Evolutionary conservation across 2,329 filamentous ascomycete species (phyloP), one percentile per base, ranked within the genome.

Genomic region (Geoglossum cookeanum): DNA sequence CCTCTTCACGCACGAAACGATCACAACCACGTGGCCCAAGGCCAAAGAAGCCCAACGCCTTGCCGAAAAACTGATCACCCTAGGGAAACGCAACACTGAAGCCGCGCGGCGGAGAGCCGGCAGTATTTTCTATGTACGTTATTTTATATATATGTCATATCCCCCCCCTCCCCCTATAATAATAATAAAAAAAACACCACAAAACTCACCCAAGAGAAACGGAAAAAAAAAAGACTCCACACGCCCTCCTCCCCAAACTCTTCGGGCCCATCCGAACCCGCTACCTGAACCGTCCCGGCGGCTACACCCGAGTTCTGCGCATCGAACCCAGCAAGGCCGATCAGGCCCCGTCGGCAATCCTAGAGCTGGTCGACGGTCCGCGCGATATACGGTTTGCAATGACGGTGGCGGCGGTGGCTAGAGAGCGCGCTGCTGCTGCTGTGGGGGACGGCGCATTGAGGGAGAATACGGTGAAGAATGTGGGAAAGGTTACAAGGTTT

Each of bases 31-130:
- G 72, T 96, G 86, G 78, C 83, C 85, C 69, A 97, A 97, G 74
- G 92, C 92, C 53, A 98, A 97, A 73, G 92, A 98, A 74, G 87
- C 92, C 22, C 92, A 98, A 73, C 79, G 87, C 48, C 70, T 97
- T 64, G 92, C 90, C 6, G 92, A 98, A 68, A 94, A 94, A 75
- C 76, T 97, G 63, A 90, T 98, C 65, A 96, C 90, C 3, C 71
- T 95, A 64, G 91, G 87, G 22, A 98, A 97, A 78, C 85, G 83
- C 73, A 88, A 96, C 69, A 94, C 91, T 45, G 84, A 89, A 66
- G 86, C 87, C 22, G 84, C 84, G 60, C 78, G 80, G 68, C 77
- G 81, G 67, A 80, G 79, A 63, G 91, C 89, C n/a, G 74, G 84
- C 65, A 80, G 79, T 44, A 89, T 90, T 64, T 84, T 98, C 68